Evolutionary conservation across 1,284 basidiomycete genomes (phyloP).

Genomic region (Puccinia hordei): DNA sequence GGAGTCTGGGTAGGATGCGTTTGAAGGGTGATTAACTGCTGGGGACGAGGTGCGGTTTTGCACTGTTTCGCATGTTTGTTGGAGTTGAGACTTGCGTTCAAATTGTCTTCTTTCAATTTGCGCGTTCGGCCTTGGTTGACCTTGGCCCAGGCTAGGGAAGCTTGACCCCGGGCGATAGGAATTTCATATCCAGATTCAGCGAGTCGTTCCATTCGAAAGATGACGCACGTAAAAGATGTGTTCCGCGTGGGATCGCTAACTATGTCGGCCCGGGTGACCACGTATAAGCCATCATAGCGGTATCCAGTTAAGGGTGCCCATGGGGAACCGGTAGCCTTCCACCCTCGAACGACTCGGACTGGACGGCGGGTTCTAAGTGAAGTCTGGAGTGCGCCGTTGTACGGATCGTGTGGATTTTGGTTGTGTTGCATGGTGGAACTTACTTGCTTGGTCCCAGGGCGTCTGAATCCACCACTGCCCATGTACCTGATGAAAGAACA

Average conservation of each 20-base stretch:
- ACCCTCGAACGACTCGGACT: slow-evolving; percentile 78
- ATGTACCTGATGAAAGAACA: slow-evolving; percentile 20
- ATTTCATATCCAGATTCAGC: not conserved
- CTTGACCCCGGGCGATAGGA: slow-evolving; percentile 5
- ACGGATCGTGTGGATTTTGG: not conserved
- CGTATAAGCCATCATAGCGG: slow-evolving; percentile 80
- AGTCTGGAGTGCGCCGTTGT: slow-evolving; percentile 52
- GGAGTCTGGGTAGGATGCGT: too few relatives aligned
- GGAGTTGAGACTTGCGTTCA: too few relatives aligned
- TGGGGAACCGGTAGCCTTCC: slow-evolving; percentile 70
- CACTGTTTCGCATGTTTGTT: too few relatives aligned
- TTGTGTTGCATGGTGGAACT: not conserved
- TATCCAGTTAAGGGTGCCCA: slow-evolving; percentile 63
- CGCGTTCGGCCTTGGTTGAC: too few relatives aligned
- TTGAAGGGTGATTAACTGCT: too few relatives aligned
- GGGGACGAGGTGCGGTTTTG: too few relatives aligned
- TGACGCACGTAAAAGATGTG: not conserved
- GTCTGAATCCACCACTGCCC: slow-evolving; percentile 19
- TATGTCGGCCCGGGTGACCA: slow-evolving; percentile 63
- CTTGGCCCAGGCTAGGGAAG: too few relatives aligned
- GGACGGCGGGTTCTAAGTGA: slow-evolving; percentile 71
- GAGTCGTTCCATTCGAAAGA: slow-evolving; percentile 29
- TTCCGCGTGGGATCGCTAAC: not conserved
- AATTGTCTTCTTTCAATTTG: too few relatives aligned
- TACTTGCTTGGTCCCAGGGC: slow-evolving; percentile 7